Evolutionary conservation across 345 rosid genomes (phyloP).

Genomic region (Stellera chamaejasme): DNA sequence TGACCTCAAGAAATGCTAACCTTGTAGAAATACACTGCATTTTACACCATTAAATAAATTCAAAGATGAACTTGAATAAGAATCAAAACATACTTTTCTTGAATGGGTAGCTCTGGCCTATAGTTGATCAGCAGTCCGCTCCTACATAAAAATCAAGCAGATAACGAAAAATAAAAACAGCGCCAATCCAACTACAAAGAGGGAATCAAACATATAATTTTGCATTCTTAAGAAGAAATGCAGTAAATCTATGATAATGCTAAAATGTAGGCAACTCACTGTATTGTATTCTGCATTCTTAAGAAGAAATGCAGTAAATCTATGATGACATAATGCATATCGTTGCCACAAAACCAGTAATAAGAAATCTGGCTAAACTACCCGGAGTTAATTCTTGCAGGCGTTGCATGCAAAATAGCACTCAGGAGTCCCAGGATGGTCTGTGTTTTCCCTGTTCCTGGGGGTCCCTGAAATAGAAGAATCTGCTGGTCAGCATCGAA

Average conservation of each 20-base stretch:
- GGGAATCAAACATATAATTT: no score
- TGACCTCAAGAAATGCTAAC: no score
- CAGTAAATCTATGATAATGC: no score
- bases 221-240: no score
- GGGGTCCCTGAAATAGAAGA: conserved; percentile 68
- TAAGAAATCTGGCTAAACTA: conserved; percentile 16
- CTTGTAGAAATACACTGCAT: no score
- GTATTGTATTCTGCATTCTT: no score
- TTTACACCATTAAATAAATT: neutral
- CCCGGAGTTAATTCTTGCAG: conserved; percentile 65
- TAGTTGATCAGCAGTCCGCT: conserved; percentile 34
- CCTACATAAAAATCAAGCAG: conserved; percentile 26
- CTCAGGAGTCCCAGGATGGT: conserved; percentile 92
- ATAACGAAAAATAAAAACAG: no score
- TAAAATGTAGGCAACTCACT: no score
- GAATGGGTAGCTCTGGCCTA: conserved; percentile 49
- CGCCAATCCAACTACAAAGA: no score
- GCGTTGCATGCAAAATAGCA: conserved; percentile 95
- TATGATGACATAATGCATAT: no score
- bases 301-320: no score
- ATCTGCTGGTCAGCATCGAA: conserved; percentile 12
- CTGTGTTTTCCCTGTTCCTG: conserved; percentile 98
- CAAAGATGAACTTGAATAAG: neutral
- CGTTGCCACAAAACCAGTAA: neutral
- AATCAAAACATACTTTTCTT: conserved; percentile 58